Base-by-base conservation (phyloP, 2,329 filamentous ascomycete genomes). In the Alternaria incomplexa region DNA sequence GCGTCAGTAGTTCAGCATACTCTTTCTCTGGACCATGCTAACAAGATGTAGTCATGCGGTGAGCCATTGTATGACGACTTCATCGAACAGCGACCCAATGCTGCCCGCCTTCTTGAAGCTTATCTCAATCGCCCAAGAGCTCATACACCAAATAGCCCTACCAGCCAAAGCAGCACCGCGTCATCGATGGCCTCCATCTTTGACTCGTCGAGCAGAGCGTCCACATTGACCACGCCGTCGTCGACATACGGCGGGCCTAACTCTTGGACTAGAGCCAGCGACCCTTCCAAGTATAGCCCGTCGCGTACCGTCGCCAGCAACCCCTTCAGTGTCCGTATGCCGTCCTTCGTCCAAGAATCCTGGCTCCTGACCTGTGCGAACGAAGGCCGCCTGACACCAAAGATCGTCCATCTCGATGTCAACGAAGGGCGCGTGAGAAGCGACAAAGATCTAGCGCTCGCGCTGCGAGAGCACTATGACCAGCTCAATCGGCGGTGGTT, bases 321-420 rank as follows among this genome's bases (percentile, higher is more conserved):
- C 26, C 61, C 76, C 6, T 77, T 77, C 53, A 72, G 67, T 50
- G 70, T 77, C 3, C 63, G 62, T 3, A 71, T 77, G 44, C 57
- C 60, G 6, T 58, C 54, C 4, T 67, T 68, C 6, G 56, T 63
- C 1, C 70, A 76, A 3, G 72, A 78, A 40, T 73, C 72, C 6
- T 81, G 77, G 77, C 72, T 81, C 2, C 67, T 81, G 8, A 79
- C 78, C 1, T 81, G 79, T 55, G 77, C 77, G 3, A 80, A 79
- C 44, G 79, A 81, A 57, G 79, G 75, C 2, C 72, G 72, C 20
- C 71, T 73, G 32, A 79, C 77, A 9, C 76, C 79, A 0, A 81
- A 81, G 57, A 71, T 81, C 36, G 70, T 77, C 2, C 79, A 81
- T 59, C 66, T 81, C 9, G 76, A 80, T 46, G 76, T 81, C 48